Percentiles rank a stretch among this genome's conserved stretches.
phyloP scores from a whole-genome alignment of 306 rosid genomes.

The Lathyrus sativus region DNA sequence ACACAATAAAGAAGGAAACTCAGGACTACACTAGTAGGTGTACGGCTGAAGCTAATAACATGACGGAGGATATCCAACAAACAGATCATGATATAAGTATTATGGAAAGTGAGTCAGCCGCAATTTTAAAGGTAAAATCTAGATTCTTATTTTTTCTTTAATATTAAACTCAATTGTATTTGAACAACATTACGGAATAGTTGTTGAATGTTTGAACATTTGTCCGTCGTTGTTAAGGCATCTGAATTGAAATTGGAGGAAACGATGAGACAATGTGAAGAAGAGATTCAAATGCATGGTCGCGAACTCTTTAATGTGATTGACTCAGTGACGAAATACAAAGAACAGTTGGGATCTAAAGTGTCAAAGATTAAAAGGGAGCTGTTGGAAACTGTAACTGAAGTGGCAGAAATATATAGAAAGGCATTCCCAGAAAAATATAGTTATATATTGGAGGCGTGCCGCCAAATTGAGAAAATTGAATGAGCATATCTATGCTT shows the following conservation, averaged over 20 bases:
- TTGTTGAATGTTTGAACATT: background rate
- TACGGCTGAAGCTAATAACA: constrained; percentile 57
- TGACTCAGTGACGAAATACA: constrained; percentile 62
- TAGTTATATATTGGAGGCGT: background rate
- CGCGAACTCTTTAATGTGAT: constrained; percentile 54
- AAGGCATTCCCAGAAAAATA: constrained; percentile 1
- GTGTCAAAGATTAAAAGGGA: constrained; percentile 59
- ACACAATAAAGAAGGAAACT: constrained; percentile 59
- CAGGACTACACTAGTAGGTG: constrained; percentile 51
- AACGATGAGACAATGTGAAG: constrained; percentile 59
- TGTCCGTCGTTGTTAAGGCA: constrained; percentile 44
- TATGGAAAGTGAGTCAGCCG: constrained; percentile 73
- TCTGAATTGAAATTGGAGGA: constrained; percentile 69
- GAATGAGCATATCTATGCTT: background rate
- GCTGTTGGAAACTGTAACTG: constrained; percentile 60
- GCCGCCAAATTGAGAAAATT: background rate
- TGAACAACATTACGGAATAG: background rate
- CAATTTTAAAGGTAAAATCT: constrained; percentile 63
- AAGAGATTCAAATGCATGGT: constrained; percentile 55
- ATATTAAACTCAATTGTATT: constrained; percentile 4
- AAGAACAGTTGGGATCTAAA: constrained; percentile 59
- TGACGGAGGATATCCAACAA: constrained; percentile 60
- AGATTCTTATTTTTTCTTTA: constrained; percentile 2
- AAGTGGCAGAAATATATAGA: constrained; percentile 51
- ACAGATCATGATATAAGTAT: constrained; percentile 55